Evolutionary conservation across 1,284 basidiomycete genomes (phyloP), one percentile per base, ranked within the genome.

Genomic region (Ceratobasidium sp.): DNA sequence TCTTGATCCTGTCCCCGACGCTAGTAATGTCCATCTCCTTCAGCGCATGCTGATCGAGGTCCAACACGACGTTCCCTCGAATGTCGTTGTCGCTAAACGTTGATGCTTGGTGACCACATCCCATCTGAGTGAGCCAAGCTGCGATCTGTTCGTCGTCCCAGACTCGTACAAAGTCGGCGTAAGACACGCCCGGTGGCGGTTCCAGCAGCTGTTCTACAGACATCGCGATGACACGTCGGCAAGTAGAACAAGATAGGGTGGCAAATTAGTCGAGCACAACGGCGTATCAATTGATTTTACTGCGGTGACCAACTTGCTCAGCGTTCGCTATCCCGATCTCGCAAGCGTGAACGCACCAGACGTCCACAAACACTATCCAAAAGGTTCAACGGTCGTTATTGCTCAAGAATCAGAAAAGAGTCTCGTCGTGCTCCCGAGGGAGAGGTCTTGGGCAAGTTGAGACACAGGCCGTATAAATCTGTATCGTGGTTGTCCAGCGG

Each of bases 1-100:
- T 91, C 79, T 94, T 88, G 19, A 98, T 89, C 65, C 95, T 84
- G 81, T 98, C 96, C 5, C 96, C 96, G 53, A 98, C 91, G 81
- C 92, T 95, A 58, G 85, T 80, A 37, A 98, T 88, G 37, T 92
- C 92, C 88, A 98, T 93, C 83, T 98, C 96, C 81, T 91, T 94
- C 58, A 98, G 83, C 1, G 89, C 92, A 4, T 85, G 82, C 82
- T 95, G 92, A 79, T 98, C 95, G 48, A 98, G 84, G 79, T 98
- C 96, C 65, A 98, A 86, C 7, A 98, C 82, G 46, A 98, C 90
- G 80, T 93, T 91, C 9, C 96, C 95, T 56, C 93, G 85, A 77
- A 98, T 96, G 80, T 98, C 95, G 83, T 96, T 93, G 4, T 86
- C 85, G 64, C 86, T 88, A 83, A 98, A 98, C 0, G 87, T 85